These are phyloP conservation scores for Paramecium octaurelia DNA, from an alignment of 73 alveolate species.

Conservation along the genomic window DNA sequence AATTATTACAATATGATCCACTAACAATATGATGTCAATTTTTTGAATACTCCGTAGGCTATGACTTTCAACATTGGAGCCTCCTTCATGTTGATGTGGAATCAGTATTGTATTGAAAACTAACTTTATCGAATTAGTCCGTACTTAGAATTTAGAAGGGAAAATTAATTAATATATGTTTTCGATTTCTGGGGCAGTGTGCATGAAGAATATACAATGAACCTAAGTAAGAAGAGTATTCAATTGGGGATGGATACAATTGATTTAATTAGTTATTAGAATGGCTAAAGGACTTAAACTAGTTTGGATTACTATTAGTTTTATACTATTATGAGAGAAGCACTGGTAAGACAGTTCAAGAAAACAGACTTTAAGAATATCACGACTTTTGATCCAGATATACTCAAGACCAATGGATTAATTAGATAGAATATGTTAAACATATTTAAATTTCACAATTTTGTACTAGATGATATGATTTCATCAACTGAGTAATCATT, in stretches of 20 bases:
- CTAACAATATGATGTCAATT: background rate
- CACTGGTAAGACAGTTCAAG: background rate
- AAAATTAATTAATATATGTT: background rate
- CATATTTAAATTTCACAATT: background rate
- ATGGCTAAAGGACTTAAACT: background rate
- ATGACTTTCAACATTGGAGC: background rate
- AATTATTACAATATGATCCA: background rate
- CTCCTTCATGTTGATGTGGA: background rate
- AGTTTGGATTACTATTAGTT: background rate
- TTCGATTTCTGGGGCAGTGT: background rate
- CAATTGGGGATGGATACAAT: background rate
- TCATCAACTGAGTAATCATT: background rate
- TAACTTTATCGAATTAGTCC: background rate
- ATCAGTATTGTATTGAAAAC: background rate
- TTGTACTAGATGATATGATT: background rate
- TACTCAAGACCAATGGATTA: background rate
- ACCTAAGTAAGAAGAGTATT: background rate
- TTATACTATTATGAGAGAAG: background rate
- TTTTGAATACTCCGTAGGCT: background rate
- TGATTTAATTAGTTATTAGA: background rate
- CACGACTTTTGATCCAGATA: background rate
- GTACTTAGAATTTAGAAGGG: background rate
- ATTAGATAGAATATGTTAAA: background rate
- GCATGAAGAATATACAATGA: background rate
- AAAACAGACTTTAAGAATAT: background rate